Percentiles rank a stretch among this genome's conserved stretches.
Conservation (phyloP, 2,329 filamentous ascomycete species). For the Fusarium sp. region DNA sequence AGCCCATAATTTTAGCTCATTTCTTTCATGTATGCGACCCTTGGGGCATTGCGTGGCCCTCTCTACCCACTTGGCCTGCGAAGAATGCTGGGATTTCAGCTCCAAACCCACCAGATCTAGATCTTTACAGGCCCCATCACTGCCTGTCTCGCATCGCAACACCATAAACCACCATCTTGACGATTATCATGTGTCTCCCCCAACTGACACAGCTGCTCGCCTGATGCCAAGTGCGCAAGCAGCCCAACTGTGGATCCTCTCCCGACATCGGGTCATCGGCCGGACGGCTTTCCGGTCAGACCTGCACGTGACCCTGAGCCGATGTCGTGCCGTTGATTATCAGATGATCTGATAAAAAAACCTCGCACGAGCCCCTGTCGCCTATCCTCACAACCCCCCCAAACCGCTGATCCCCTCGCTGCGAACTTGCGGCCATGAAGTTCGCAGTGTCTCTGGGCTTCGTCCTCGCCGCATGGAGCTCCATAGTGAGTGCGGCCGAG, state of each 20-base stretch:
- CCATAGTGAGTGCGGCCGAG: background rate
- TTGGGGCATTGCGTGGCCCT: background rate
- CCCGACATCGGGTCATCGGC: background rate
- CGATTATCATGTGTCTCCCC: background rate
- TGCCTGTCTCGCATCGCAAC: background rate
- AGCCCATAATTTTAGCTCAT: background rate
- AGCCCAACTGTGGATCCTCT: background rate
- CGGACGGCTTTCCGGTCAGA: background rate
- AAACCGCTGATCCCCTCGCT: slow-evolving; percentile 7
- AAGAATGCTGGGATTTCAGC: background rate
- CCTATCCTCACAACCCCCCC: background rate
- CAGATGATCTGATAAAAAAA: slow-evolving; percentile 52
- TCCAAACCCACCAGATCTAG: background rate
- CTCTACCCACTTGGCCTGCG: background rate
- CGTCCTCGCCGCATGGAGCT: slow-evolving; percentile 15
- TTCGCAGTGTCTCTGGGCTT: slow-evolving; percentile 8
- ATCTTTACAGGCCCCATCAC: background rate
- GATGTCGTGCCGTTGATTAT: slow-evolving; percentile 34
- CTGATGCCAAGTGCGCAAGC: slow-evolving; percentile 3
- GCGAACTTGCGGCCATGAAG: slow-evolving; percentile 38
- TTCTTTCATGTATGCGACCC: background rate
- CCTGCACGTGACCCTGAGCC: slow-evolving; percentile 21
- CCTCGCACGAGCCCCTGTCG: slow-evolving; percentile 30
- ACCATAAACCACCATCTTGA: background rate
- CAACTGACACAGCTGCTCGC: background rate